Evolutionary conservation across 805 yeast species (phyloP).

Genomic region (Candida quercuum): DNA sequence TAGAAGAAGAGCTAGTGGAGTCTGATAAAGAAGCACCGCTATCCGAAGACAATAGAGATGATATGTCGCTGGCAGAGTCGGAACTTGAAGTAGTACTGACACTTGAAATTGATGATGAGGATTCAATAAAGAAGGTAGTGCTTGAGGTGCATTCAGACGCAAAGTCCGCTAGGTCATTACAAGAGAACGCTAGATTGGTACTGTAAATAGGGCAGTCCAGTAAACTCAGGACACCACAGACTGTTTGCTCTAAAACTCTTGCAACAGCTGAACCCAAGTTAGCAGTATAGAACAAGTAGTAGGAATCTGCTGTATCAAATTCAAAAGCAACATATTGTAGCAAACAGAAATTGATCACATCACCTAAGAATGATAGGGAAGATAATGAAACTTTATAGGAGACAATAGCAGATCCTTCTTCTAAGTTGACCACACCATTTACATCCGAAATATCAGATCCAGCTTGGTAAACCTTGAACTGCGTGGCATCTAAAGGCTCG

Average conservation of each 20-base stretch:
- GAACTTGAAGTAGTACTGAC: not conserved
- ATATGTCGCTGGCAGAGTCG: not conserved
- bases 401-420: conserved; percentile 11
- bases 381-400: conserved; percentile 6
- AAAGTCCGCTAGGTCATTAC: conserved; percentile 3
- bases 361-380: not conserved
- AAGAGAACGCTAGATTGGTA: conserved; percentile 9
- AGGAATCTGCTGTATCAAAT: conserved; percentile 3
- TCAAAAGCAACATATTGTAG: conserved; percentile 9
- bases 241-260: not conserved
- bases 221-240: conserved; percentile 7
- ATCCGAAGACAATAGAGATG: not conserved
- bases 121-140: too few relatives aligned
- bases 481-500: not conserved
- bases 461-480: not conserved
- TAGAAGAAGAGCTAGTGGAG: not conserved
- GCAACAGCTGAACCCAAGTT: conserved; percentile 9
- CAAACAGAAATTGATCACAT: conserved; percentile 3
- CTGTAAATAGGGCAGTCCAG: conserved; percentile 6
- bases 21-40: not conserved
- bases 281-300: conserved; percentile 15
- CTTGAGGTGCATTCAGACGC: too few relatives aligned
- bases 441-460: conserved; percentile 7
- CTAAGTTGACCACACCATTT: conserved; percentile 11
- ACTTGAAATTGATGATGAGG: not conserved